Evolutionary conservation across 2,329 filamentous ascomycete species (phyloP).

Genomic region (Lasiodiplodia sp.): DNA sequence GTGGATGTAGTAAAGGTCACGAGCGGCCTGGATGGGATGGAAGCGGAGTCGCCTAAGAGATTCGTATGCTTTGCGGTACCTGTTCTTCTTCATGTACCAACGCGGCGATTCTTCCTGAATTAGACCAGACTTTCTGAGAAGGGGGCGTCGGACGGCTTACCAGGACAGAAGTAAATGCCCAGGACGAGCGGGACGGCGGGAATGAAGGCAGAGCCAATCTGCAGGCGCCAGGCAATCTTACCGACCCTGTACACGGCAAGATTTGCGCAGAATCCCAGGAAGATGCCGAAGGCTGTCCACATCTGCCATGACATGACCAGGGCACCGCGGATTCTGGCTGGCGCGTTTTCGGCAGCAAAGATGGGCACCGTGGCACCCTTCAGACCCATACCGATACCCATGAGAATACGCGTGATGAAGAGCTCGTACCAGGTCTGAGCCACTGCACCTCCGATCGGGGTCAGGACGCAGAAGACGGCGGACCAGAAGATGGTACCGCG

Average conservation of each 20-base stretch:
- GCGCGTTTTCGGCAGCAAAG: slow-evolving; percentile 77
- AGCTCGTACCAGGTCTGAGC: slow-evolving; percentile 75
- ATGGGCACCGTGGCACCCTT: slow-evolving; percentile 79
- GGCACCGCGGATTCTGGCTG: slow-evolving; percentile 40
- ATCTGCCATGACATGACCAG: slow-evolving; percentile 54
- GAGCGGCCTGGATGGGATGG: slow-evolving; percentile 49
- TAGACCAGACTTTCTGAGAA: background rate
- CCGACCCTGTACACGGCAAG: slow-evolving; percentile 49
- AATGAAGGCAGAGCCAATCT: slow-evolving; percentile 52
- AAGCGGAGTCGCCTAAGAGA: slow-evolving; percentile 50
- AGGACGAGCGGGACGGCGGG: slow-evolving; percentile 47
- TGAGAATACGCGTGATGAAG: slow-evolving; percentile 72
- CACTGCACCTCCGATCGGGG: slow-evolving; percentile 62
- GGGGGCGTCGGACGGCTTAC: background rate
- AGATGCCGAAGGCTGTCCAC: slow-evolving; percentile 55
- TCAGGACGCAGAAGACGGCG: slow-evolving; percentile 68
- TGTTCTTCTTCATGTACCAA: slow-evolving; percentile 52
- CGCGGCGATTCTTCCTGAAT: slow-evolving; percentile 41
- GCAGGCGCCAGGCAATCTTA: slow-evolving; percentile 48
- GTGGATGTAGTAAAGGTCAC: slow-evolving; percentile 58
- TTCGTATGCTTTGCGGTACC: slow-evolving; percentile 47
- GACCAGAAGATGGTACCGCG: slow-evolving; percentile 80
- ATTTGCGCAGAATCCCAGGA: slow-evolving; percentile 52
- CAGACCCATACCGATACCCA: slow-evolving; percentile 80
- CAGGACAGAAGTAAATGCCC: slow-evolving; percentile 48